A percentile compares a stretch with the other conserved stretches of the same genome.
Conservation (phyloP, 805 yeast genomes). For the Hanseniaspora lachancei region DNA sequence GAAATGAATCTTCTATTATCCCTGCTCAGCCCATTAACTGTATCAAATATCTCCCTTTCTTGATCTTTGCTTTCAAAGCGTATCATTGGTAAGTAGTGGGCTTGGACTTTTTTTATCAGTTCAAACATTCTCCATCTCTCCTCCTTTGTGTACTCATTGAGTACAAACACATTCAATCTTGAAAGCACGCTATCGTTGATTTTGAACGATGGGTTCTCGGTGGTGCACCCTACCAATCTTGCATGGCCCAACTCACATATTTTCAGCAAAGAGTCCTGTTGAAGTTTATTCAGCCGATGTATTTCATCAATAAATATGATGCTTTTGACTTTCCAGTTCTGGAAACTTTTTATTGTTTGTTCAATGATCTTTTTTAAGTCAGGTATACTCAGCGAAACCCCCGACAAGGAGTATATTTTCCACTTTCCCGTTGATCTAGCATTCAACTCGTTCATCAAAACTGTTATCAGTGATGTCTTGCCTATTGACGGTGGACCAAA, state of each 20-base stretch:
- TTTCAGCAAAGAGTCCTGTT: conserved; percentile 79
- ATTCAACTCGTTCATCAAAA: conserved; percentile 26
- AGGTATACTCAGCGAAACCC: conserved; percentile 19
- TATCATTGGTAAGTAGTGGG: conserved; percentile 38
- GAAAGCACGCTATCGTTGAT: conserved; percentile 71
- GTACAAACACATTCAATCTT: conserved; percentile 66
- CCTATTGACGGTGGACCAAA: conserved; percentile 96
- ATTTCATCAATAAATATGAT: conserved; percentile 85
- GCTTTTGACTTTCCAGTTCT: conserved; percentile 35
- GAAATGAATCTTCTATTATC: conserved; percentile 86
- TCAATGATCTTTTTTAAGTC: conserved; percentile 55
- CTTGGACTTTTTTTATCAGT: conserved; percentile 32
- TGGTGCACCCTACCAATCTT: conserved; percentile 86
- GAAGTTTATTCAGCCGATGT: conserved; percentile 72
- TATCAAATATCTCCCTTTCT: conserved; percentile 44
- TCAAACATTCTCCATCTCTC: conserved; percentile 14
- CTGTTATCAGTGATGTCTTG: conserved; percentile 74
- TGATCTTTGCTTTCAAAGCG: conserved; percentile 41
- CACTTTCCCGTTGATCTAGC: conserved; percentile 28
- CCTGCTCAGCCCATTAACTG: conserved; percentile 58
- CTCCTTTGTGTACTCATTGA: conserved; percentile 36
- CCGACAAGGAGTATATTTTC: conserved; percentile 1
- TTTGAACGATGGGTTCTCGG: conserved; percentile 83
- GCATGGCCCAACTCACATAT: conserved; percentile 74
- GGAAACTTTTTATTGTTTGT: conserved; percentile 26